Percentiles rank a stretch among this genome's conserved stretches.
These are phyloP conservation scores for Puccinia horiana DNA, from an alignment of 1,284 basidiomycete genomes.

Conservation along the genomic window DNA sequence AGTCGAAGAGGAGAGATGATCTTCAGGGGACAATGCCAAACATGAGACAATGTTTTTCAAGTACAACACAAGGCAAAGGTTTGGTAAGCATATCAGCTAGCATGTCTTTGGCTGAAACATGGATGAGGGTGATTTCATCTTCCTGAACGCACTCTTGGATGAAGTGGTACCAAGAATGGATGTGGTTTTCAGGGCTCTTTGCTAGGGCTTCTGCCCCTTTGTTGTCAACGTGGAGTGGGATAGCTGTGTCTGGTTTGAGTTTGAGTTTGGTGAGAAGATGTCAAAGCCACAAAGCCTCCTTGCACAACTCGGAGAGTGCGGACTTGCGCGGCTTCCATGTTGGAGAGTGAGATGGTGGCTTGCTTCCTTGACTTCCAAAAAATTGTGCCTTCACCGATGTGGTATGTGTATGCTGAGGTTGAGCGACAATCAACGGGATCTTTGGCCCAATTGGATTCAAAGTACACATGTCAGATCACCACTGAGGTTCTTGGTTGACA, in stretches of 20 bases:
- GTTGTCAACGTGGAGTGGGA: background rate
- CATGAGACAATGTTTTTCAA: background rate
- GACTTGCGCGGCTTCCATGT: no score
- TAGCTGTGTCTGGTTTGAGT: background rate
- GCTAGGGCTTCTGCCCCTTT: background rate
- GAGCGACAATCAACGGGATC: background rate
- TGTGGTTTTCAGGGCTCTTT: background rate
- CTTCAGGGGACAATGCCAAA: background rate
- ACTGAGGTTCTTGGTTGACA: background rate
- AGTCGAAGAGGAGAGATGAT: no score
- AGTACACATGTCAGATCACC: background rate
- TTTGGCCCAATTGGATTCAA: background rate
- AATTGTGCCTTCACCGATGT: no score
- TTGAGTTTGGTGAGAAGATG: background rate
- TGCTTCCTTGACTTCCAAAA: no score
- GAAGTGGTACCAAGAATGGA: background rate
- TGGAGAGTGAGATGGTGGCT: no score
- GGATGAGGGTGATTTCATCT: background rate
- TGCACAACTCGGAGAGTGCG: background rate
- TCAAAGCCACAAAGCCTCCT: background rate
- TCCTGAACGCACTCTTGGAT: background rate
- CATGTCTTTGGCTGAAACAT: conserved; percentile 1
- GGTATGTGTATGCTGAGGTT: no score
- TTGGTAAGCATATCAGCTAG: conserved; percentile 1
- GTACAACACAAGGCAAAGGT: background rate